Conservation (phyloP, 352 stramenopile genomes). For the Phytopythium ostracodes region DNA sequence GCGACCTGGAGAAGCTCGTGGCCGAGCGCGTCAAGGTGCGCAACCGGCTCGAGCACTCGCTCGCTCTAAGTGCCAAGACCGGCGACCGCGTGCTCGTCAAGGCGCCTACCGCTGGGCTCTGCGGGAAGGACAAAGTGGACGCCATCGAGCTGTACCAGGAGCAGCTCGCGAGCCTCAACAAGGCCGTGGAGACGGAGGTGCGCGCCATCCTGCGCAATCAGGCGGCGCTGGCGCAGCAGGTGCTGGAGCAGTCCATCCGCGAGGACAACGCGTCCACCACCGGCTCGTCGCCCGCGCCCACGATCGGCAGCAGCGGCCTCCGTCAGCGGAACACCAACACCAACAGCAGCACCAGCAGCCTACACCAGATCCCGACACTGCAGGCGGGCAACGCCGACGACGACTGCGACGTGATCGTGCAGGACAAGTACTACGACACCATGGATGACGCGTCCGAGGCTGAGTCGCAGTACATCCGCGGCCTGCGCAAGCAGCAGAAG, state of each 20-base stretch:
- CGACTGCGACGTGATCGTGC: constrained; percentile 3
- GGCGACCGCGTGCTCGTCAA: constrained; percentile 50
- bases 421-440: constrained; percentile 5
- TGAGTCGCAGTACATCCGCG: constrained; percentile 63
- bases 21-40: constrained; percentile 60
- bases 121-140: constrained; percentile 51
- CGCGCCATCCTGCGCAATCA: constrained; percentile 63
- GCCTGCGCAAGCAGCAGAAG: constrained; percentile 36
- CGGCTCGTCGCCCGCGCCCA: not conserved
- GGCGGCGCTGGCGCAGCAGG: constrained; percentile 44
- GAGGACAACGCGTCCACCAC: not conserved
- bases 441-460: constrained; percentile 14
- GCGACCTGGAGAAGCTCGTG: constrained; percentile 70
- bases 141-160: constrained; percentile 68
- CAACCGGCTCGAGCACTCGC: constrained; percentile 60
- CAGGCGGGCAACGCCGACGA: constrained; percentile 14
- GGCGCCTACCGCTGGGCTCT: constrained; percentile 23
- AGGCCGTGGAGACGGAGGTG: constrained; percentile 77
- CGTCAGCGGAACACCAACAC: not conserved
- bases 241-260: constrained; percentile 27
- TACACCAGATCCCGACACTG: constrained; percentile 15
- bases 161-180: constrained; percentile 68
- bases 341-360: constrained; percentile 4
- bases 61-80: constrained; percentile 56
- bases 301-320: not conserved